phyloP scores from a whole-genome alignment of 164 flowering plant species.

The Piper longum region DNA sequence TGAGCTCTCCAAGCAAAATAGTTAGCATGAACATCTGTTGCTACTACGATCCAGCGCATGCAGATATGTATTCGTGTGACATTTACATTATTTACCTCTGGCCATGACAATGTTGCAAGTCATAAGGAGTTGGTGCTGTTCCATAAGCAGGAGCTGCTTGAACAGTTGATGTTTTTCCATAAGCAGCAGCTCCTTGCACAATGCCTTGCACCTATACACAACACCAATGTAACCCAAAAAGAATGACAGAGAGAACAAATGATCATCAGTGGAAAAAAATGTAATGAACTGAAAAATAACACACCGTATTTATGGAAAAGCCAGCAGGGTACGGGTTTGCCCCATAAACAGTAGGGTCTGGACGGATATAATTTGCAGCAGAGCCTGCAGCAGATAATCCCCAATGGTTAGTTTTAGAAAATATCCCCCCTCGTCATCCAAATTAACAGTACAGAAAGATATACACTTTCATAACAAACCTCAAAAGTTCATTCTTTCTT shows the following conservation, averaged over 20 bases:
- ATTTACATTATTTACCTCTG: conserved; percentile 33
- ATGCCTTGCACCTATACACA: conserved; percentile 46
- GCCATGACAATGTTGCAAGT: conserved; percentile 70
- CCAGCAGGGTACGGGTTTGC: conserved; percentile 50
- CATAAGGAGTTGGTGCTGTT: conserved; percentile 61
- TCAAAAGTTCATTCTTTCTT: background rate
- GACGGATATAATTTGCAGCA: conserved; percentile 45
- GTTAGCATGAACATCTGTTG: conserved; percentile 8
- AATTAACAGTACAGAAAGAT: background rate
- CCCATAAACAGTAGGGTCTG: conserved; percentile 49
- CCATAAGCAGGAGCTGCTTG: conserved; percentile 68
- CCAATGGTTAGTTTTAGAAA: background rate
- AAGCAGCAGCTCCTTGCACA: conserved; percentile 51
- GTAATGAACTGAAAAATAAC: conserved; percentile 11
- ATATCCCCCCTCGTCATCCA: background rate
- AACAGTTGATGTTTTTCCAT: conserved; percentile 58
- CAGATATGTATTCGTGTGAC: conserved; percentile 11
- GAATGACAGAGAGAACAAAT: background rate
- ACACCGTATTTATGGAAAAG: conserved; percentile 70
- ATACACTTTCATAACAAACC: background rate
- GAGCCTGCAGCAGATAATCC: conserved; percentile 36
- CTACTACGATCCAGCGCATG: conserved; percentile 17
- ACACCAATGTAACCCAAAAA: background rate
- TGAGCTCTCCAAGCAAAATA: no score
- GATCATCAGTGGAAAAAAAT: background rate